These are phyloP conservation scores for Aspergillus niger DNA, from an alignment of 2,329 filamentous ascomycete species.

Conservation along the genomic window DNA sequence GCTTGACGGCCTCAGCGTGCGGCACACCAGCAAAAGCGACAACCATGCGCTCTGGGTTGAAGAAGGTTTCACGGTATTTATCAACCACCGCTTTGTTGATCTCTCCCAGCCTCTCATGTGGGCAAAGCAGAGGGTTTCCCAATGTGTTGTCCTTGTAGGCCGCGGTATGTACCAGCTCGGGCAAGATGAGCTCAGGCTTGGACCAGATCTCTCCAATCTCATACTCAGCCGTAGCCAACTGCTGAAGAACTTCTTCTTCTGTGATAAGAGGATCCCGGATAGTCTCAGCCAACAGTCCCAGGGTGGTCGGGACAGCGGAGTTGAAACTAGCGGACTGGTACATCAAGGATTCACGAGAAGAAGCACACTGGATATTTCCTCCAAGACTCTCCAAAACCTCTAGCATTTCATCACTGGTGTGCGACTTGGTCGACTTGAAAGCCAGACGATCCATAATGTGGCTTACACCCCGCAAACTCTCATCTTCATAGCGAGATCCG, in stretches of 20 bases:
- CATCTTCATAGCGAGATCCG: constrained; percentile 90
- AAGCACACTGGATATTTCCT: constrained; percentile 96
- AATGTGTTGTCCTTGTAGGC: constrained; percentile 96
- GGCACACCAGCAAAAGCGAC: constrained; percentile 92
- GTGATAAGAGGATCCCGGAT: constrained; percentile 84
- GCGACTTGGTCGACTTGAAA: constrained; percentile 80
- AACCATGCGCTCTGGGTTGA: constrained; percentile 86
- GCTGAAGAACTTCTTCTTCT: constrained; percentile 80
- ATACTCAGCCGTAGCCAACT: constrained; percentile 88
- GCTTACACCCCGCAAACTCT: constrained; percentile 80
- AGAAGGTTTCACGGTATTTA: constrained; percentile 80
- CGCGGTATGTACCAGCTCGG: constrained; percentile 91
- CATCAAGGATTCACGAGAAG: constrained; percentile 94
- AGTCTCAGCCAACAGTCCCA: constrained; percentile 86
- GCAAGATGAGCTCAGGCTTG: constrained; percentile 93
- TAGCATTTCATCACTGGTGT: constrained; percentile 79
- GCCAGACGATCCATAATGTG: constrained; percentile 95
- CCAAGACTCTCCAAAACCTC: constrained; percentile 85
- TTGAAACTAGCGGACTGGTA: constrained; percentile 99
- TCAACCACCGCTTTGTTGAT: constrained; percentile 76
- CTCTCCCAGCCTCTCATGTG: constrained; percentile 72
- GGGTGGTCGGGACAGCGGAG: constrained; percentile 77
- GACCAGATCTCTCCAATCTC: constrained; percentile 98
- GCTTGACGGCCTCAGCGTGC: constrained; percentile 74
- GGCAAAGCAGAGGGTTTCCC: constrained; percentile 89